Percentiles rank a stretch among this genome's conserved stretches.
These are phyloP conservation scores for Geotrichum citri-aurantii DNA, from an alignment of 1,139 yeast genomes.

Conservation along the genomic window DNA sequence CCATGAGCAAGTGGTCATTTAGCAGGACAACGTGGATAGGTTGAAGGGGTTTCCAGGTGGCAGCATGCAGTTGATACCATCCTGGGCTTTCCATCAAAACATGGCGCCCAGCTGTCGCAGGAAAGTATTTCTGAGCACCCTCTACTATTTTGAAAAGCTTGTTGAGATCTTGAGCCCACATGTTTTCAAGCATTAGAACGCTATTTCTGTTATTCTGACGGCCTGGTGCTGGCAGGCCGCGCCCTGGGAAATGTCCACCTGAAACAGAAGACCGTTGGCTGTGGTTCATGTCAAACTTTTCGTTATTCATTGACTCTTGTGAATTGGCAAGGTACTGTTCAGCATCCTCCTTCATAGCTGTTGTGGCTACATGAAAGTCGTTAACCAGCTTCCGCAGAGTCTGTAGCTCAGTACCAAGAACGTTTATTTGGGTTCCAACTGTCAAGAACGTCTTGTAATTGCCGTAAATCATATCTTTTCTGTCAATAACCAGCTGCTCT, in stretches of 20 bases:
- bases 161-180: constrained; percentile 75
- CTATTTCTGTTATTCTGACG: constrained; percentile 52
- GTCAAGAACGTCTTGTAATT: constrained; percentile 68
- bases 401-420: constrained; percentile 60
- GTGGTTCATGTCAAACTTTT: background rate
- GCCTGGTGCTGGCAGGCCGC: constrained; percentile 25
- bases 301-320: background rate
- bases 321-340: constrained; percentile 36
- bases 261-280: background rate
- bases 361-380: constrained; percentile 57
- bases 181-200: constrained; percentile 63
- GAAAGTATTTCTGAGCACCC: constrained; percentile 78
- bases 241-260: constrained; percentile 2
- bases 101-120: constrained; percentile 76
- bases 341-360: constrained; percentile 66
- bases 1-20: constrained; percentile 72
- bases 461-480: constrained; percentile 58
- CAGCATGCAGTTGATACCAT: constrained; percentile 83
- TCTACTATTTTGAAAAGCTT: constrained; percentile 78
- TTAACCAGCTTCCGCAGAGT: constrained; percentile 54
- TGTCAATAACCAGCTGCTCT: constrained; percentile 52
- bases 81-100: constrained; percentile 73
- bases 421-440: constrained; percentile 58
- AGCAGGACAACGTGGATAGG: constrained; percentile 71
- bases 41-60: constrained; percentile 77